Conservation (phyloP, 1,284 basidiomycete genomes). For the Sporisorium graminicola region DNA sequence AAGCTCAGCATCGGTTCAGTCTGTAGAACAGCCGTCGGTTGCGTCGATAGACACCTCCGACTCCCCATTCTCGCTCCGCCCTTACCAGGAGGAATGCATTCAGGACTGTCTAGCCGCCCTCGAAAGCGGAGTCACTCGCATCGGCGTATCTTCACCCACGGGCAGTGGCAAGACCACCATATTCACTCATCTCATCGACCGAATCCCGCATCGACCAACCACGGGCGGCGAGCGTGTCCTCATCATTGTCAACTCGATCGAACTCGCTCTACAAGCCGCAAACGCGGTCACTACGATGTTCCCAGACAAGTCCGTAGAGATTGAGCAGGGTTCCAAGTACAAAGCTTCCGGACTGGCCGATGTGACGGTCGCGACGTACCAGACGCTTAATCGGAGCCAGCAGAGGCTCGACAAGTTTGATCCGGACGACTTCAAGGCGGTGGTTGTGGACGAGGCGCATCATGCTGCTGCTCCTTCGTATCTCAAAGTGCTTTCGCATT, state of each 20-base stretch:
- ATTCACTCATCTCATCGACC: constrained; percentile 72
- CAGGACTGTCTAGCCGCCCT: constrained; percentile 82
- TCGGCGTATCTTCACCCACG: constrained; percentile 93
- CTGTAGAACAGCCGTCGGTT: neutral
- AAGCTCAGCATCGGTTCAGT: neutral
- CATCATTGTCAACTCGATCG: constrained; percentile 86
- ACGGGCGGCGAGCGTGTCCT: constrained; percentile 74
- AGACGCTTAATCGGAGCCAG: constrained; percentile 79
- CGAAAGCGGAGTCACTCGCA: constrained; percentile 76
- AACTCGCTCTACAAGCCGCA: constrained; percentile 90
- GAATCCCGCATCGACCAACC: constrained; percentile 27
- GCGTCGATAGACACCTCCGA: neutral
- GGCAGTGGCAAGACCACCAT: constrained; percentile 89
- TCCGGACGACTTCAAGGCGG: constrained; percentile 79
- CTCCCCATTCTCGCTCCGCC: constrained; percentile 72
- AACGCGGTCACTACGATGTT: constrained; percentile 78
- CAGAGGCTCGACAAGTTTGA: constrained; percentile 83
- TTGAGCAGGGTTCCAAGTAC: constrained; percentile 86
- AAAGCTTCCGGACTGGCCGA: constrained; percentile 85
- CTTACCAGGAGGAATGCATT: constrained; percentile 90
- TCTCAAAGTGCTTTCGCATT: constrained; percentile 81
- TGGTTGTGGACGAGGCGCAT: constrained; percentile 83
- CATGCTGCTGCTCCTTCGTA: constrained; percentile 93
- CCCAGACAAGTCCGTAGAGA: constrained; percentile 84
- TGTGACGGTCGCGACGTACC: constrained; percentile 90